phyloP scores from a whole-genome alignment of 2,329 filamentous ascomycete species.

The Nemania abortiva region DNA sequence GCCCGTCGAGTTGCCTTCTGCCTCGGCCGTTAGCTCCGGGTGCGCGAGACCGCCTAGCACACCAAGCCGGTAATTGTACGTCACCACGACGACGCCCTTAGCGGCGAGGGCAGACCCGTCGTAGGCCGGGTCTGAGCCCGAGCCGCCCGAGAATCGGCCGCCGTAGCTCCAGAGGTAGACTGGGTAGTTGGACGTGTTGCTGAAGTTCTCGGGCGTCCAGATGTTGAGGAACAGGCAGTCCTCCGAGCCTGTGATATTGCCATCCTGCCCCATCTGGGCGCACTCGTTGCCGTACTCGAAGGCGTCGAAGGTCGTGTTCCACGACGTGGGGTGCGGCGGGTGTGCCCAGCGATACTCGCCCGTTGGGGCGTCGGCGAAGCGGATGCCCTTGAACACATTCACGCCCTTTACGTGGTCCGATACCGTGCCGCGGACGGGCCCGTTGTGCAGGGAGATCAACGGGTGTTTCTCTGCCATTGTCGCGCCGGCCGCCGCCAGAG shows the following conservation, averaged over 20 bases:
- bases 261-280: background rate
- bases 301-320: background rate
- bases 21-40: background rate
- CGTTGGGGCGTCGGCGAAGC: background rate
- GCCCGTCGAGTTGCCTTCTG: background rate
- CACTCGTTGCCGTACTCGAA: slow-evolving; percentile 2
- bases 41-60: slow-evolving; percentile 3
- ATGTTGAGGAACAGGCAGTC: background rate
- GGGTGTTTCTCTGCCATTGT: background rate
- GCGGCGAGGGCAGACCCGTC: background rate
- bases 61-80: background rate
- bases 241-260: background rate
- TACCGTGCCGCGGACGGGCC: background rate
- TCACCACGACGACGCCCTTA: background rate
- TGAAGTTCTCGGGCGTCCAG: background rate
- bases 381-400: slow-evolving; percentile 1
- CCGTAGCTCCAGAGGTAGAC: slow-evolving; percentile 2
- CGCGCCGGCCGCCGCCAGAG: background rate
- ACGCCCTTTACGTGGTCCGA: background rate
- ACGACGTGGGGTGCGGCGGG: background rate
- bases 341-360: slow-evolving; percentile 1
- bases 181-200: slow-evolving; percentile 2
- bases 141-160: background rate
- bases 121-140: background rate
- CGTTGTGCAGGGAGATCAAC: background rate